A percentile compares a stretch with the other conserved stretches of the same genome.
Conservation (phyloP, 768 basidiomycete species). For the Podaxis rugospora region DNA sequence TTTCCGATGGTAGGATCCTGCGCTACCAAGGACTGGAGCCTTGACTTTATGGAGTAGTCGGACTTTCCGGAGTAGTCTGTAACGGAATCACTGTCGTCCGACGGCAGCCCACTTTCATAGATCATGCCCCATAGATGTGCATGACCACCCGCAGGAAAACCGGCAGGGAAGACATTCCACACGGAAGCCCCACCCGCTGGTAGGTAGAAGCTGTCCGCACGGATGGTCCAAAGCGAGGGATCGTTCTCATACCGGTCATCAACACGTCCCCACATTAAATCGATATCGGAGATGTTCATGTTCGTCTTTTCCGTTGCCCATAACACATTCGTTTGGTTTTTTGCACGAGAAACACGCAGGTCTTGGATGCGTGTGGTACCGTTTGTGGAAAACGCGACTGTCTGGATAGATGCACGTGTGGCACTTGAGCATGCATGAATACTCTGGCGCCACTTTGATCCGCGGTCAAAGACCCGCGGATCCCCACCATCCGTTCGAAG, state of each 20-base stretch:
- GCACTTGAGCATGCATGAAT: slow-evolving; percentile 16
- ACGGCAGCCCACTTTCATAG: background rate
- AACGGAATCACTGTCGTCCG: background rate
- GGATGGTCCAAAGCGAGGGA: slow-evolving; percentile 6
- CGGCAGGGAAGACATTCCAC: background rate
- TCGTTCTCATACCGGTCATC: slow-evolving; percentile 8
- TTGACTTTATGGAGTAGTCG: background rate
- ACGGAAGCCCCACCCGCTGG: slow-evolving; percentile 5
- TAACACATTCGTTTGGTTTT: background rate
- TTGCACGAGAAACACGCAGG: background rate
- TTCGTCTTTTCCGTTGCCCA: slow-evolving; percentile 7
- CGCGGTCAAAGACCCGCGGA: slow-evolving; percentile 1
- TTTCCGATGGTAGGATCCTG: background rate
- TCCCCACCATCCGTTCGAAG: slow-evolving; percentile 19
- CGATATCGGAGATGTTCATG: background rate
- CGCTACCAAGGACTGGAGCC: background rate
- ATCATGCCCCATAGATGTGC: background rate
- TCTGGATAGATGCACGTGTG: slow-evolving; percentile 11
- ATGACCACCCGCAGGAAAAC: background rate
- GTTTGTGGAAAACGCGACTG: slow-evolving; percentile 1
- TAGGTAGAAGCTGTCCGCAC: background rate
- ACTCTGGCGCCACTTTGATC: slow-evolving; percentile 20
- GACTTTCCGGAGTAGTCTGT: background rate
- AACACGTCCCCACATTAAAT: slow-evolving; percentile 6
- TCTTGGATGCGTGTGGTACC: background rate